Conservation (phyloP, 2,329 filamentous ascomycete species). For the Hirsutella rhossiliensis region DNA sequence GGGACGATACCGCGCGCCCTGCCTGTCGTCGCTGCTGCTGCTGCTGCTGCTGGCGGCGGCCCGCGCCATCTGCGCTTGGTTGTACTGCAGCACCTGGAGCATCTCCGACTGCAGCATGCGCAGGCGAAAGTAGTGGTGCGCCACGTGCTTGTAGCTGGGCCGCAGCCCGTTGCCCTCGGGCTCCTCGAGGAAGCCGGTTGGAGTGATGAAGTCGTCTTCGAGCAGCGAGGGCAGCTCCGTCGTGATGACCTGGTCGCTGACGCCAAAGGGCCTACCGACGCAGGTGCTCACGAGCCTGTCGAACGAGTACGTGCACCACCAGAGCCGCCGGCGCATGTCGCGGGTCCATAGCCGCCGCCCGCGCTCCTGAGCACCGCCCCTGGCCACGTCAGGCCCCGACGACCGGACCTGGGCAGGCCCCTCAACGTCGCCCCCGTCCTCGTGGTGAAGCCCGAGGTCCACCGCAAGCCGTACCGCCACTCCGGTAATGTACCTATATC, state of each 20-base stretch:
- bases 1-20: conserved; percentile 47
- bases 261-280: conserved; percentile 84
- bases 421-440: conserved; percentile 62
- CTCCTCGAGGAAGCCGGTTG: conserved; percentile 56
- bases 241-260: conserved; percentile 92
- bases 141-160: conserved; percentile 81
- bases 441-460: conserved; percentile 84
- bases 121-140: conserved; percentile 85
- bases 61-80: conserved; percentile 72
- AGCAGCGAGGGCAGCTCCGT: conserved; percentile 86
- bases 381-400: conserved; percentile 8
- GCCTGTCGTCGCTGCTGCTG: conserved; percentile 38
- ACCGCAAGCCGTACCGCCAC: conserved; percentile 84
- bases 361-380: conserved; percentile 33
- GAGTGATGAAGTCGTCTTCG: conserved; percentile 81
- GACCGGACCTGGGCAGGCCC: conserved; percentile 21
- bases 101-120: conserved; percentile 89
- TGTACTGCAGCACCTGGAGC: conserved; percentile 82
- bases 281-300: conserved; percentile 92
- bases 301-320: conserved; percentile 96
- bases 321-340: conserved; percentile 74
- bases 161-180: conserved; percentile 37
- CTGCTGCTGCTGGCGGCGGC: conserved; percentile 44
- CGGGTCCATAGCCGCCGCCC: conserved; percentile 70
- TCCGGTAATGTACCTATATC: conserved; percentile 69